Base-by-base conservation (phyloP, 768 basidiomycete genomes). In the Lactarius pseudohatsudake region DNA sequence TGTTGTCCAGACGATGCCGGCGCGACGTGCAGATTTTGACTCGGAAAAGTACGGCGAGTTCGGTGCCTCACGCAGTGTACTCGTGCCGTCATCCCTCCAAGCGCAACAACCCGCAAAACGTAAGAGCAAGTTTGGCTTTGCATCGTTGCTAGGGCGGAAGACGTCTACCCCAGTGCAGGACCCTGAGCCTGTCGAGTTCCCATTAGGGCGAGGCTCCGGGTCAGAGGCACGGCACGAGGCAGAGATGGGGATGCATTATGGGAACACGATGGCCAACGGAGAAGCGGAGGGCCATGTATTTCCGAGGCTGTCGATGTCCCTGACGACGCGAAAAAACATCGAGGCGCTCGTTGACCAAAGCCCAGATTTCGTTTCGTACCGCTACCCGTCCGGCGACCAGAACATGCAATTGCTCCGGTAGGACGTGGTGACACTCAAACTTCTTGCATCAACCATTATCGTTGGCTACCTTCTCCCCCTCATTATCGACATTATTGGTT, bases 261-360 rank as follows among this genome's bases (percentile, higher is more conserved):
- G 79, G 22, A 83, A 85, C 40, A 78, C 85, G 30, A 80, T 86
- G 69, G 84, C 83, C 72, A 80, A 78, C 9, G 73, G 81, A 40
- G 81, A 80, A 64, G 22, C 38, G 22, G 74, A 76, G n/a, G 73
- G 78, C 76, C 38, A 74, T 11, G 64, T 66, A 30, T 73, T 73
- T 26, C 78, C 85, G 57, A 81, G 89, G 61, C 80, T 86, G 80
- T 90, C 89, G 50, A 79, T 70, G 69, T 61, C 64, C 10, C 55
- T 86, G 22, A 81, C 82, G 11, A 87, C 88, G 20, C 83, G 87
- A 64, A 92, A 86, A 79, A 86, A 86, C 57, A 80, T 92, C 62
- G 90, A 91, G 71, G 86, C 88, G 71, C 81, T 91, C 26, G 90
- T 94, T n/a, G 82, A 88, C n/a, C 92, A 91, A 76, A 91, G 92